Conservation (phyloP, 1,139 yeast species). For the Groenewaldozyma sp. region DNA sequence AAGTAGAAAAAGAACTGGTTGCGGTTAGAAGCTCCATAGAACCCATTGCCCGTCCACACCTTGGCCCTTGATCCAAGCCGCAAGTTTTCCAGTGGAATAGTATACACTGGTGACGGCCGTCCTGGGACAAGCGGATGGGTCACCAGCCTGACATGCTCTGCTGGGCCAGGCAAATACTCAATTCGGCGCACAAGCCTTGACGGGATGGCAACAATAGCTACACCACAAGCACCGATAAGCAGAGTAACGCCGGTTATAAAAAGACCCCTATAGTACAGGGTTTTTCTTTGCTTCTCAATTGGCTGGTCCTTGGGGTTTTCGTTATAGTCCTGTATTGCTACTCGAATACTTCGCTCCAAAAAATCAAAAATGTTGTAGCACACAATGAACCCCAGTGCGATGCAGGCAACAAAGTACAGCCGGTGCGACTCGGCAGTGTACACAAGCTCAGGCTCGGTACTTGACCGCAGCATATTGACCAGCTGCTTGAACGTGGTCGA, state of each 20-base stretch:
- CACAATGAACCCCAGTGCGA: constrained; percentile 59
- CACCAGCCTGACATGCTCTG: constrained; percentile 51
- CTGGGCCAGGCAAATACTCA: constrained; percentile 57
- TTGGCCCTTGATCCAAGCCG: constrained; percentile 53
- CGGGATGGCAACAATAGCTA: constrained; percentile 44
- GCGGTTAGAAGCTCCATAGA: constrained; percentile 74
- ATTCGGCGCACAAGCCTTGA: constrained; percentile 64
- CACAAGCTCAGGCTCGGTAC: constrained; percentile 59
- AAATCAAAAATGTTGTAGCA: constrained; percentile 56
- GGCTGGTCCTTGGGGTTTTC: constrained; percentile 42
- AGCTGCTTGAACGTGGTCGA: constrained; percentile 54
- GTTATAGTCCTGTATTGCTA: constrained; percentile 47
- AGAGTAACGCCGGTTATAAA: constrained; percentile 35
- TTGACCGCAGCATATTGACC: constrained; percentile 47
- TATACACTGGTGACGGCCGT: constrained; percentile 63
- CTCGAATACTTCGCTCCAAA: constrained; percentile 48
- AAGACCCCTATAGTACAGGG: constrained; percentile 25
- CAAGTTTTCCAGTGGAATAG: constrained; percentile 51
- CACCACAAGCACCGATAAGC: constrained; percentile 19
- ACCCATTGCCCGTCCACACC: constrained; percentile 80
- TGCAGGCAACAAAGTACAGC: constrained; percentile 60
- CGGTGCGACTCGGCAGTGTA: constrained; percentile 82
- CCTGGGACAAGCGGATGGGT: constrained; percentile 73
- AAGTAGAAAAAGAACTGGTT: constrained; percentile 66
- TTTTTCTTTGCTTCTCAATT: constrained; percentile 21